Evolutionary conservation across 805 yeast genomes (phyloP).

Genomic region (Yamadazyma philogaea): DNA sequence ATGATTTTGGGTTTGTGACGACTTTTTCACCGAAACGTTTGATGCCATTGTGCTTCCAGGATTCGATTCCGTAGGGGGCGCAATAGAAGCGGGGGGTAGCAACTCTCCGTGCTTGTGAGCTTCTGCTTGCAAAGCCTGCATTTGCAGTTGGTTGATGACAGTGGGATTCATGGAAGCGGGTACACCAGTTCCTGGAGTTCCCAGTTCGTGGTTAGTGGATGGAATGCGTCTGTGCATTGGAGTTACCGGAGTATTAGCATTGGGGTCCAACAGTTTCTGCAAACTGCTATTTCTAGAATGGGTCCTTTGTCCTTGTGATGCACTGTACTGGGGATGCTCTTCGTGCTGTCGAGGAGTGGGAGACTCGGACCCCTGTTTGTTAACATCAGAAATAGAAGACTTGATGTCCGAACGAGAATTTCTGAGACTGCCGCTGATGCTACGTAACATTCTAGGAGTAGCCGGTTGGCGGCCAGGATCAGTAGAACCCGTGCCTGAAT

Average conservation of each 20-base stretch:
- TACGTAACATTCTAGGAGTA: slow-evolving; percentile 67
- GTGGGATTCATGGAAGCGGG: slow-evolving; percentile 12
- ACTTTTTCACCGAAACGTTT: slow-evolving; percentile 8
- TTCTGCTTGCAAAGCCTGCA: slow-evolving; percentile 2
- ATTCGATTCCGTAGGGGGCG: slow-evolving; percentile 8
- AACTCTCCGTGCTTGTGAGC: slow-evolving; percentile 17
- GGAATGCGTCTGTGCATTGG: slow-evolving; percentile 14
- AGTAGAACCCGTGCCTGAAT: neutral
- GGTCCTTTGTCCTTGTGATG: slow-evolving; percentile 7
- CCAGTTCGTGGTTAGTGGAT: slow-evolving; percentile 6
- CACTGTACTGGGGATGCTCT: slow-evolving; percentile 15
- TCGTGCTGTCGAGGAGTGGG: slow-evolving; percentile 13
- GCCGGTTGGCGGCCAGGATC: slow-evolving; percentile 46
- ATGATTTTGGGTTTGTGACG: neutral
- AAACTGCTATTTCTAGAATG: slow-evolving; percentile 19
- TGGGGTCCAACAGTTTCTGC: slow-evolving; percentile 5
- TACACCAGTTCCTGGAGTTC: slow-evolving; percentile 9
- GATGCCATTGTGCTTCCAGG: slow-evolving; percentile 9
- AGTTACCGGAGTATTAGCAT: slow-evolving; percentile 9
- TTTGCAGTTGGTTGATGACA: slow-evolving; percentile 8
- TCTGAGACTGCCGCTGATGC: slow-evolving; percentile 43
- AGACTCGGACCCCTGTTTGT: slow-evolving; percentile 7
- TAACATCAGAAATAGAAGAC: slow-evolving; percentile 14
- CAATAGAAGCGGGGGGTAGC: slow-evolving; percentile 31
- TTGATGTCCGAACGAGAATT: slow-evolving; percentile 13